These are phyloP conservation scores for Hortaea sp. DNA, from an alignment of 2,329 filamentous ascomycete genomes.

Conservation along the genomic window DNA sequence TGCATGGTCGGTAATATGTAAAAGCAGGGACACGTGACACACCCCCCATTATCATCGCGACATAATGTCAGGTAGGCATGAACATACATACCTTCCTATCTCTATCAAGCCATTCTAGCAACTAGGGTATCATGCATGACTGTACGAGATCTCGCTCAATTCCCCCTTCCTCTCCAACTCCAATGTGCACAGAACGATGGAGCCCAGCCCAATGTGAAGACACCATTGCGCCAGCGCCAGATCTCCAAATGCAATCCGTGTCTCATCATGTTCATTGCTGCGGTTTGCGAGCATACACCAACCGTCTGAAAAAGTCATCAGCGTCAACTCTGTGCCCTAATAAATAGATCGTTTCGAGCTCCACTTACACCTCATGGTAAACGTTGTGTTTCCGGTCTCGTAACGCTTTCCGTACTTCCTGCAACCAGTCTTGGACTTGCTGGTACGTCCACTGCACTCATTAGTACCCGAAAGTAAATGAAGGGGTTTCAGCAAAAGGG, in stretches of 20 bases:
- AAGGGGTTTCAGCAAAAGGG: too few relatives aligned
- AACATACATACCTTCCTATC: too few relatives aligned
- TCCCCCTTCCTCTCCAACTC: too few relatives aligned
- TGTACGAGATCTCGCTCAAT: too few relatives aligned
- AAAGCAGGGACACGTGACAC: too few relatives aligned
- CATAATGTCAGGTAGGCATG: too few relatives aligned
- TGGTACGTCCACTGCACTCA: constrained; percentile 22
- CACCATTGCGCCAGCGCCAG: neutral
- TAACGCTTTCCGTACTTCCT: constrained; percentile 21
- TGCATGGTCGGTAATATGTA: too few relatives aligned
- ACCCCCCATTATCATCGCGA: too few relatives aligned
- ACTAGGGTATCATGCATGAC: too few relatives aligned
- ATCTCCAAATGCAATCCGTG: neutral
- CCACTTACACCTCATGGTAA: constrained; percentile 30
- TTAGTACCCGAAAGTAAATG: neutral
- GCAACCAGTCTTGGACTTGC: constrained; percentile 26
- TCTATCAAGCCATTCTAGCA: too few relatives aligned
- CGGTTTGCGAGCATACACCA: constrained; percentile 1
- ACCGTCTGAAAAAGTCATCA: neutral
- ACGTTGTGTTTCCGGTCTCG: constrained; percentile 27
- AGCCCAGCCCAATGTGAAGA: too few relatives aligned
- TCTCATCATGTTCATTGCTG: neutral
- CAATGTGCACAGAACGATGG: too few relatives aligned
- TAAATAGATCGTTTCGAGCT: neutral
- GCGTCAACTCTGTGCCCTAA: neutral